Evolutionary conservation across 305 asterid genomes (phyloP), one percentile per base, ranked within the genome.

Genomic region (Solanum hybrid): DNA sequence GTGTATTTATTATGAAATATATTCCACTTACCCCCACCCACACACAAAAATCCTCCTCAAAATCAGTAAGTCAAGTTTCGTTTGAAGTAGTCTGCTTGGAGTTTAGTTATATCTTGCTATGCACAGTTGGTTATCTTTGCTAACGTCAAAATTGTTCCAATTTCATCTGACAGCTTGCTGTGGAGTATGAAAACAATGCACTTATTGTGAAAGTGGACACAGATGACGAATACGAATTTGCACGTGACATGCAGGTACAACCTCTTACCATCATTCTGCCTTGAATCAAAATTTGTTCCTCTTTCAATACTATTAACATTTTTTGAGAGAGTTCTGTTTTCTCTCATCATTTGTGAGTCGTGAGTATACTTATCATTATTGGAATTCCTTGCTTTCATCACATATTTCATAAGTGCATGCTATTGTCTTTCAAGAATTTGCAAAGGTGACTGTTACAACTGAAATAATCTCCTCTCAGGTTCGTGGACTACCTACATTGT

Each of bases 171-270:
- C 98, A 97, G 99, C 99, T 97, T 93, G 99, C 99, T 57, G 99
- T 97, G 75, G 99, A 97, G 92, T 97, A 95, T 82, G 99, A 97
- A 92, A 94, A 90, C 92, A 96, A 91, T 51, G 98, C 95, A 83
- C 89, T 94, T 79, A 95, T 97, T 33, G 98, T 97, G 93, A 97
- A 97, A 96, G 98, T 97, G 4, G 96, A 97, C 91, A 96, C 99
- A n/a, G 99, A 97, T 72, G 95, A 97, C 20, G 99, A 97, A 90
- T 96, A 97, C 61, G 98, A 97, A 94, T 97, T 97, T 90, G 96
- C 99, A 15, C 96, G 95, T 73, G 98, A 97, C 90, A 97, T 97
- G 99, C 98, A 96, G 98, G 99, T 95, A 90, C 45, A 57, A 84
- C 76, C 76, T 5, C 76, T 84, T 84, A 29, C 75, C 31, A 51